phyloP scores from a whole-genome alignment of 148 eudicot genomes.

The Euryodendron excelsum region DNA sequence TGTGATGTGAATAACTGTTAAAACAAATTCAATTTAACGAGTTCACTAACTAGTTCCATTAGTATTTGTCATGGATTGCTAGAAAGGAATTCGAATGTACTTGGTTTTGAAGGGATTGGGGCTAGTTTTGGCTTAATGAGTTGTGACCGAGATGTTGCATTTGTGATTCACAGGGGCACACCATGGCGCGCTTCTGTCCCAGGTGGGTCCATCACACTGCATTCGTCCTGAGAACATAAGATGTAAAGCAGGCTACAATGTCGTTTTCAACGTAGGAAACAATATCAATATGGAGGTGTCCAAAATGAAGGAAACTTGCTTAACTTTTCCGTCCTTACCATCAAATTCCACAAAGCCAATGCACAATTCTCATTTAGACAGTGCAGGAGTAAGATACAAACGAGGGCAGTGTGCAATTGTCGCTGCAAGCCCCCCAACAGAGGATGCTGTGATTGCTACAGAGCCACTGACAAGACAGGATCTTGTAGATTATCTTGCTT shows the following conservation, averaged over 20 bases:
- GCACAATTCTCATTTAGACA: slow-evolving; percentile 28
- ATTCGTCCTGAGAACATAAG: slow-evolving; percentile 37
- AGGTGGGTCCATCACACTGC: slow-evolving; percentile 50
- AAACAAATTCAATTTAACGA: neutral
- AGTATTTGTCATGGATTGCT: neutral
- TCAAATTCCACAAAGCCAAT: slow-evolving; percentile 33
- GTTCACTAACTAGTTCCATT: neutral
- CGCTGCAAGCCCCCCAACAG: slow-evolving; percentile 94
- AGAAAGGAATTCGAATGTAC: neutral
- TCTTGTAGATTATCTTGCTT: slow-evolving; percentile 80
- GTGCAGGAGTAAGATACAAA: slow-evolving; percentile 24
- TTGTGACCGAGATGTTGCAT: neutral
- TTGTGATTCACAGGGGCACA: slow-evolving; percentile 28
- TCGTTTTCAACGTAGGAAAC: slow-evolving; percentile 12
- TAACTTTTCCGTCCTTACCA: slow-evolving; percentile 28
- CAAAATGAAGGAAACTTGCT: slow-evolving; percentile 31
- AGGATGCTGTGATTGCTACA: slow-evolving; percentile 62
- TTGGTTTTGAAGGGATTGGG: neutral
- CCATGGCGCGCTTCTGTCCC: slow-evolving; percentile 65
- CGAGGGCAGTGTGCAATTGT: slow-evolving; percentile 47
- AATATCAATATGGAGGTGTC: slow-evolving; percentile 14
- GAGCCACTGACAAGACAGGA: slow-evolving; percentile 92
- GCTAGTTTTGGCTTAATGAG: neutral
- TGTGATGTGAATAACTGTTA: too few species aligned
- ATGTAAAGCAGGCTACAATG: slow-evolving; percentile 30